A percentile compares a stretch with the other conserved stretches of the same genome.
These are phyloP conservation scores for Stramenopiles sp. DNA, from an alignment of 352 stramenopile genomes.

Conservation along the genomic window DNA sequence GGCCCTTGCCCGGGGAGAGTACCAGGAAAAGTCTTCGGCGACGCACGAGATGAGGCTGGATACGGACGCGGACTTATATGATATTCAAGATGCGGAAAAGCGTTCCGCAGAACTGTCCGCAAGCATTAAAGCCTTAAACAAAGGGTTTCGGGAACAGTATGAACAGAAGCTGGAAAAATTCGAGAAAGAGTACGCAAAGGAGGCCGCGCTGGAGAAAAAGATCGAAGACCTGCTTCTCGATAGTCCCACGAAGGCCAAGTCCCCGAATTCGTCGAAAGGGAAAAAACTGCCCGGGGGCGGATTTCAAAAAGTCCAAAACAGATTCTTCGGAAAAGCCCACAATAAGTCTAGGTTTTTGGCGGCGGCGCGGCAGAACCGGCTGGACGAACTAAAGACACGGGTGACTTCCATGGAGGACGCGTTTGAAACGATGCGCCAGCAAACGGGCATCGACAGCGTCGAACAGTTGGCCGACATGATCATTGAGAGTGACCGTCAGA, in stretches of 20 bases:
- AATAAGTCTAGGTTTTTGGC: background rate
- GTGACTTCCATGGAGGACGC: background rate
- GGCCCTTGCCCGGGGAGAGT: background rate
- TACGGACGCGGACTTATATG: background rate
- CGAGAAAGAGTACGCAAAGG: background rate
- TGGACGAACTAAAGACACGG: background rate
- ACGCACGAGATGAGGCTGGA: background rate
- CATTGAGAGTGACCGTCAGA: background rate
- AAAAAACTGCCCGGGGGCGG: background rate
- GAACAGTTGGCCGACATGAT: background rate
- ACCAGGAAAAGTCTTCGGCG: background rate
- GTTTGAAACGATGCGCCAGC: background rate
- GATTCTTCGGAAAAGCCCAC: background rate
- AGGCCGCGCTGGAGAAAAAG: background rate
- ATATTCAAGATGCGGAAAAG: background rate
- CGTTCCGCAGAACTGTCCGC: background rate
- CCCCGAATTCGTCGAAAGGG: background rate
- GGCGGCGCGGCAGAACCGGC: background rate
- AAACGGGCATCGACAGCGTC: background rate
- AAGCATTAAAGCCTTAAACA: background rate
- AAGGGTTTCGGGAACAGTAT: background rate
- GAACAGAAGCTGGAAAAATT: background rate
- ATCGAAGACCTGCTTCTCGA: background rate
- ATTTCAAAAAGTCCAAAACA: background rate
- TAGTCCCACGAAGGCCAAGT: background rate